Base-by-base conservation (phyloP, 805 yeast species). In the Lachancea lanzarotensis region DNA sequence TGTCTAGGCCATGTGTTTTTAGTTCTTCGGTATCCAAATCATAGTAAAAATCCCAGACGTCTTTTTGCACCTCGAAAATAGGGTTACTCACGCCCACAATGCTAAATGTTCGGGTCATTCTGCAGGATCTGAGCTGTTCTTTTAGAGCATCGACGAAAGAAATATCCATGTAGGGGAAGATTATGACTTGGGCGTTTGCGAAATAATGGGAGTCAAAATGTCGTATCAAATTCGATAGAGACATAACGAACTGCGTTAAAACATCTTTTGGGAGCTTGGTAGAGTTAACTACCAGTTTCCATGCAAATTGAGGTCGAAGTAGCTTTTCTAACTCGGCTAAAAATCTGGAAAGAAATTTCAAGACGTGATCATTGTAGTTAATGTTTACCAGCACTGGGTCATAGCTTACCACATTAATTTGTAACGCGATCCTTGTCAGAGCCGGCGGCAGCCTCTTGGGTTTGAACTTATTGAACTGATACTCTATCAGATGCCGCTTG, bases 21-120 rank as follows among this genome's bases (percentile, higher is more conserved):
- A 47, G 38, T n/a, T 26, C 8, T 16, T 74, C 74, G 0, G 70
- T 41, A 53, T 82, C 89, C 49, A 83, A 53, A 57, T 83, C 81
- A 45, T 79, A 75, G 48, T 77, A 71, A 27, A 79, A 59, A 58
- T 83, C 85, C 83, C 84, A 82, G 17, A 75, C 55, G 37, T 69
- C 69, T 27, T 67, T 69, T 45, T 73, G 73, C 27, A 74, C 70
- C 53, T 78, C 78, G 56, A 83, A 76, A 34, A 81, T 73, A 13
- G 82, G 75, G 56, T 83, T 83, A 34, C 82, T 77, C 2, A 88
- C 81, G 3, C 91, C 91, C 2, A 84, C 73, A 39, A 83, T 63
- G 52, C 68, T 77, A 20, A 59, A 57, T 12, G 45, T 46, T 16
- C 51, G 45, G 1, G 53, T 40, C 12, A 43, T 46, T 10, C 50